A percentile compares a stretch with the other conserved stretches of the same genome.
These are phyloP conservation scores for Pestalotiopsis sp. DNA, from an alignment of 2,329 filamentous ascomycete species.

Conservation along the genomic window DNA sequence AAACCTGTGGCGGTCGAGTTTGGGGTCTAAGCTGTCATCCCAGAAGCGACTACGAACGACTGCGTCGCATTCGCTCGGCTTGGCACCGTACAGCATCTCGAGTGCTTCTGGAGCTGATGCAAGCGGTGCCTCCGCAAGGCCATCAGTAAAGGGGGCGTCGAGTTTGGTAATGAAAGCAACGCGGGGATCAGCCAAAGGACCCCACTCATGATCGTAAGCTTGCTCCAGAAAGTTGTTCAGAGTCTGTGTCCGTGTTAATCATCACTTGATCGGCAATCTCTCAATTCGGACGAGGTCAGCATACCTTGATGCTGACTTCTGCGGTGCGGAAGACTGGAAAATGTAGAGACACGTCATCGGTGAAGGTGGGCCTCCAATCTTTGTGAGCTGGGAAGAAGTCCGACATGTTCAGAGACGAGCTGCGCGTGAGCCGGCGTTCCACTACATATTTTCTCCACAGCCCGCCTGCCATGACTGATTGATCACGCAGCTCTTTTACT, in stretches of 20 bases:
- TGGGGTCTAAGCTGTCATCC: background rate
- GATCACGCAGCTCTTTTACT: background rate
- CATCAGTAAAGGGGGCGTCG: background rate
- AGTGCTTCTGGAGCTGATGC: background rate
- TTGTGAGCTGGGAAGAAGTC: background rate
- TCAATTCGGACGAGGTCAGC: background rate
- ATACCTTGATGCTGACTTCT: conserved; percentile 2
- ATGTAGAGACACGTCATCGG: background rate
- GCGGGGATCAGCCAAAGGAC: background rate
- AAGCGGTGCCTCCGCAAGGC: background rate
- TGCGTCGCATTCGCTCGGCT: conserved; percentile 2
- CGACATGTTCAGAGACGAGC: background rate
- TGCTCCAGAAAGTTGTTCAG: conserved; percentile 1
- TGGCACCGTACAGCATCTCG: background rate
- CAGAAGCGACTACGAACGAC: background rate
- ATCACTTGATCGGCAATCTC: background rate
- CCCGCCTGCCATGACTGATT: background rate
- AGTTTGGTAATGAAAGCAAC: conserved; percentile 6
- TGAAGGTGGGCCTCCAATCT: background rate
- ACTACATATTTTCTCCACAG: background rate
- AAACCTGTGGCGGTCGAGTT: conserved; percentile 1
- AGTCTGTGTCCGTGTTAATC: background rate
- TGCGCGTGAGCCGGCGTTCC: background rate
- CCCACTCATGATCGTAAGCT: background rate
- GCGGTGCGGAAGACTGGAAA: background rate